Conservation (phyloP, 1,139 yeast species). For the Sugiyamaella japonica region DNA sequence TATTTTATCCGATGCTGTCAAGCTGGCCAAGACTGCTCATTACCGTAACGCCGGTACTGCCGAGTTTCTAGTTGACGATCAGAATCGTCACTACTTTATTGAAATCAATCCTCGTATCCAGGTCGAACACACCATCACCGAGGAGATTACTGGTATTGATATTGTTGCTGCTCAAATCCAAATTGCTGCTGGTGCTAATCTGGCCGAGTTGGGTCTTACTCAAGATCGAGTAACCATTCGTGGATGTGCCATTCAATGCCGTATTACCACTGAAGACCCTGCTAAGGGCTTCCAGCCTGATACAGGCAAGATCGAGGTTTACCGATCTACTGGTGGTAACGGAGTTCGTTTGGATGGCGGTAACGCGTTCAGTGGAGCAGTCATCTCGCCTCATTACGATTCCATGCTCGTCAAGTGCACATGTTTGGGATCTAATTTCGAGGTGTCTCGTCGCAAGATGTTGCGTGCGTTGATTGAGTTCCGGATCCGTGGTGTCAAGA, state of each 20-base stretch:
- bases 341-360: slow-evolving; percentile 99
- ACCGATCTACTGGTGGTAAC: slow-evolving; percentile 98
- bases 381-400: slow-evolving; percentile 96
- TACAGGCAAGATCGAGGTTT: slow-evolving; percentile 97
- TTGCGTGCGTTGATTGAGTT: slow-evolving; percentile 93
- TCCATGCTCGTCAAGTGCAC: slow-evolving; percentile 98
- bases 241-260: slow-evolving; percentile 98
- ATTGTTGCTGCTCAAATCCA: slow-evolving; percentile 98
- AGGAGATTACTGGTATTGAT: slow-evolving; percentile 98
- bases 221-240: slow-evolving; percentile 95
- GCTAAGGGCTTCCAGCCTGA: slow-evolving; percentile 96
- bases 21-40: slow-evolving; percentile 80
- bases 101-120: slow-evolving; percentile 99
- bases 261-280: slow-evolving; percentile 99
- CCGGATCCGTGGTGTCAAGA: slow-evolving; percentile 98
- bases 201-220: slow-evolving; percentile 84
- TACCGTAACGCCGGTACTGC: slow-evolving; percentile 99
- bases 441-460: slow-evolving; percentile 97
- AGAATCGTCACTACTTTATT: slow-evolving; percentile 94
- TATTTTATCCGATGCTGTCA: slow-evolving; percentile 91
- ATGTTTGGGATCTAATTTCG: slow-evolving; percentile 94
- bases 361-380: slow-evolving; percentile 98
- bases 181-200: slow-evolving; percentile 97
- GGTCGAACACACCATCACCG: slow-evolving; percentile 98
- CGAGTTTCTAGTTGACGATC: slow-evolving; percentile 90